These are phyloP conservation scores for Schoenoplectus triqueter DNA, from an alignment of 202 grass and related monocot species.

Conservation along the genomic window DNA sequence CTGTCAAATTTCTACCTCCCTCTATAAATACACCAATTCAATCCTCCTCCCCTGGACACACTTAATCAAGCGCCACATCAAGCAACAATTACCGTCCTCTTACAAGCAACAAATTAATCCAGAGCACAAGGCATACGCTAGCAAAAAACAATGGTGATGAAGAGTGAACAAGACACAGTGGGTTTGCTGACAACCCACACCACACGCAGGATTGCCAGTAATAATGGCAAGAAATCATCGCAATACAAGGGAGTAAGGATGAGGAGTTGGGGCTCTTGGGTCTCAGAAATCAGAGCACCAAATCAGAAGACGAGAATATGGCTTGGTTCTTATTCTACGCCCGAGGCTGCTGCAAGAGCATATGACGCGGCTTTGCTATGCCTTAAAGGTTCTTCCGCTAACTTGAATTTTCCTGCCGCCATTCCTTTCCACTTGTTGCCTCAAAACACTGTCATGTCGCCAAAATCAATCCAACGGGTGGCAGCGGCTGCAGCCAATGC, in stretches of 20 bases:
- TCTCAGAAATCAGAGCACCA: slow-evolving; percentile 91
- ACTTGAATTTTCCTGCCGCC: slow-evolving; percentile 76
- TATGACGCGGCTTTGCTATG: slow-evolving; percentile 96
- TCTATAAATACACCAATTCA: slow-evolving; percentile 35
- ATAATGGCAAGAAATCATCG: slow-evolving; percentile 40
- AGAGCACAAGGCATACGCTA: slow-evolving; percentile 5
- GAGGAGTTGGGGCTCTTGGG: slow-evolving; percentile 99
- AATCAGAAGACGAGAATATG: slow-evolving; percentile 96
- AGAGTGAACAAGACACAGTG: slow-evolving; percentile 32
- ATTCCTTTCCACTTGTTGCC: slow-evolving; percentile 67
- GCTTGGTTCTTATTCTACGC: slow-evolving; percentile 93
- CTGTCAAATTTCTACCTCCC: neutral
- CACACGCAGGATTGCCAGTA: slow-evolving; percentile 10
- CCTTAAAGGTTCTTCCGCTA: slow-evolving; percentile 81
- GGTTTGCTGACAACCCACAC: slow-evolving; percentile 14
- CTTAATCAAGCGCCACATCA: slow-evolving; percentile 21
- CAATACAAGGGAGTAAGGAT: slow-evolving; percentile 96
- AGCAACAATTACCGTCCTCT: slow-evolving; percentile 1
- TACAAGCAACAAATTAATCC: neutral
- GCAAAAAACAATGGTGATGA: slow-evolving; percentile 42
- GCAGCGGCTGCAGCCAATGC: slow-evolving; percentile 68
- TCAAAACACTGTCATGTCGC: slow-evolving; percentile 59
- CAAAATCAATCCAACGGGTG: slow-evolving; percentile 91
- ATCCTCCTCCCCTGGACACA: slow-evolving; percentile 27
- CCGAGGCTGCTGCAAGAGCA: slow-evolving; percentile 89